Conservation (phyloP, 176 grass and related monocot genomes). For the Paspalum vaginatum region DNA sequence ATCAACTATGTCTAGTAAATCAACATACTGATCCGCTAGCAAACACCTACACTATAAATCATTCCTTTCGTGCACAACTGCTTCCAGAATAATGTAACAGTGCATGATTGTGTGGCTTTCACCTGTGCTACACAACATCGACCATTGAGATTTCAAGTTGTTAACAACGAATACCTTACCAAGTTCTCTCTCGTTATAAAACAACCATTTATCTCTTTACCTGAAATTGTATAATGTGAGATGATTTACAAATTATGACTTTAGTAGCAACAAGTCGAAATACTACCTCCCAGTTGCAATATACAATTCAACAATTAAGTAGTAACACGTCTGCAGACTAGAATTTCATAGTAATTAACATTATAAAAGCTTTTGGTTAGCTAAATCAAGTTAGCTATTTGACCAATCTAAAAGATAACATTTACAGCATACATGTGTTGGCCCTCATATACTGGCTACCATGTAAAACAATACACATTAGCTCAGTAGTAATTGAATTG, state of each 20-base stretch:
- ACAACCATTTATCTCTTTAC: too few species aligned
- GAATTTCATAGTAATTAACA: not conserved
- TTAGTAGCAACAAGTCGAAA: not conserved
- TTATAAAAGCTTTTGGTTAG: not conserved
- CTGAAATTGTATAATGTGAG: not conserved
- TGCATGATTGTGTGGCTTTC: too few species aligned
- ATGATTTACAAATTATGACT: not conserved
- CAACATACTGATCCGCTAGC: not conserved
- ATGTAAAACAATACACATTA: not conserved
- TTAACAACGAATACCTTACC: too few species aligned
- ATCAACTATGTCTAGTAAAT: not conserved
- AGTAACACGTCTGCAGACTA: not conserved
- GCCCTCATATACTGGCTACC: not conserved
- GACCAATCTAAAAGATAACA: not conserved
- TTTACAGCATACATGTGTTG: not conserved
- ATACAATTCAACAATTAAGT: not conserved
- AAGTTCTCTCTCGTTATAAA: too few species aligned
- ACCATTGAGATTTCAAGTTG: too few species aligned
- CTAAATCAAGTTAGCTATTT: not conserved
- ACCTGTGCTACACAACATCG: too few species aligned
- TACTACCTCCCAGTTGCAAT: not conserved
- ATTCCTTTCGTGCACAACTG: too few species aligned
- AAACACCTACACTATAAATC: too few species aligned
- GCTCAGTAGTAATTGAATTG: not conserved
- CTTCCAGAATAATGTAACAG: too few species aligned